phyloP scores from a whole-genome alignment of 2,329 filamentous ascomycete genomes.

The Sclerotinia trifoliorum region DNA sequence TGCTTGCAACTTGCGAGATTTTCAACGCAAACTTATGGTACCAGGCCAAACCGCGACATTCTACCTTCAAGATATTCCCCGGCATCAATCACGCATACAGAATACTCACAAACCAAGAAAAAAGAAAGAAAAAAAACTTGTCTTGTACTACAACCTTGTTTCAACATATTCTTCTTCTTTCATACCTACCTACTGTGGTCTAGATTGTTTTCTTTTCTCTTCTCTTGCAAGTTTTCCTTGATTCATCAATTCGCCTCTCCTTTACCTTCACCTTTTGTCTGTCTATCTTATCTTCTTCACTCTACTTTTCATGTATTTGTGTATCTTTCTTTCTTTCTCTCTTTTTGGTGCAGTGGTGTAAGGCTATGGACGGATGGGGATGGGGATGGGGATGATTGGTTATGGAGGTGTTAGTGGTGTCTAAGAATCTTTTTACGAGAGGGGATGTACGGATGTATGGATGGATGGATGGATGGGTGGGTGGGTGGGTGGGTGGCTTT shows the following conservation, averaged over 20 bases:
- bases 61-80: neutral
- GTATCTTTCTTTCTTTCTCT: neutral
- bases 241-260: neutral
- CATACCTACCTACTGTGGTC: neutral
- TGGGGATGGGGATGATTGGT: neutral
- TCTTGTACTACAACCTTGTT: slow-evolving; percentile 8
- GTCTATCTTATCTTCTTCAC: too few species aligned
- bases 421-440: neutral
- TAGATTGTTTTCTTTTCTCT: neutral
- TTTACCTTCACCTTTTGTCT: neutral
- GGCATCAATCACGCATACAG: neutral
- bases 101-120: neutral
- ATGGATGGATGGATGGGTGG: too few species aligned
- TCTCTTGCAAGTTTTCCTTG: slow-evolving; percentile 2
- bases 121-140: neutral
- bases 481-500: neutral
- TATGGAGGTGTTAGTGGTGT: slow-evolving; percentile 5
- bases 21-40: neutral
- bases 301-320: neutral
- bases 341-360: neutral
- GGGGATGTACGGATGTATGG: too few species aligned
- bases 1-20: neutral
- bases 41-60: neutral
- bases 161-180: neutral
- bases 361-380: neutral